Evolutionary conservation across 495 filamentous ascomycete species (phyloP), one percentile per base, ranked within the genome.

Genomic region (Aspergillus heteromorphus): DNA sequence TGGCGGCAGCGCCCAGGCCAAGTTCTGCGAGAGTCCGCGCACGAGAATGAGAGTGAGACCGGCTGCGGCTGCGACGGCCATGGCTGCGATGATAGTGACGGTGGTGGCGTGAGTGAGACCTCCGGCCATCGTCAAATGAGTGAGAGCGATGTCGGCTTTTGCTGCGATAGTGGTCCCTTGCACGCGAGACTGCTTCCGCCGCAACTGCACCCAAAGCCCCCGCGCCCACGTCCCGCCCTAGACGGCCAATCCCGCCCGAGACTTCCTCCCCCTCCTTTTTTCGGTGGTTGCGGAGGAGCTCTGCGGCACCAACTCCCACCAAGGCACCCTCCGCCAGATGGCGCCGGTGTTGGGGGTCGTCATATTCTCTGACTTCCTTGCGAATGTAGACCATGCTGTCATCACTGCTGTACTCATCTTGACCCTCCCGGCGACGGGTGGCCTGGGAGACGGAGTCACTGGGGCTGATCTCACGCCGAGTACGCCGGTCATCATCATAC

Each of bases 241-340:
- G 77, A 54, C 85, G 83, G 59, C 85, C 77, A 31, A 85, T 70
- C 0, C 75, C 77, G 47, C 77, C 68, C 48, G 82, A 79, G 17
- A 81, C 80, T 6, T 83, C 76, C 19, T 78, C 74, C 16, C 83
- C 83, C 36, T 83, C 67, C 27, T 72, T 76, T 57, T 84, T 80
- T 45, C 79, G 76, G 56, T 85, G 89, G 52, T 86, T 83, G 27
- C 85, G 80, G 1, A 95, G 60, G 3, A 96, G 64, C 40, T 89
- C 89, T 4, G 87, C 86, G 7, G 85, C 79, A 53, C 87, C 91
- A 34, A 87, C 80, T 13, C 89, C 91, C 43, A 88, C 87, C 30
- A 92, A 71, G 20, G 89, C 89, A 31, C 91, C 91, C 72, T 92
- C 90, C 20, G 88, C 89, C n/a, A 96, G 66, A 67, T 95, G 89